These are phyloP conservation scores for Arthrobotrys entomopaga DNA, from an alignment of 2,329 filamentous ascomycete genomes.

Conservation along the genomic window DNA sequence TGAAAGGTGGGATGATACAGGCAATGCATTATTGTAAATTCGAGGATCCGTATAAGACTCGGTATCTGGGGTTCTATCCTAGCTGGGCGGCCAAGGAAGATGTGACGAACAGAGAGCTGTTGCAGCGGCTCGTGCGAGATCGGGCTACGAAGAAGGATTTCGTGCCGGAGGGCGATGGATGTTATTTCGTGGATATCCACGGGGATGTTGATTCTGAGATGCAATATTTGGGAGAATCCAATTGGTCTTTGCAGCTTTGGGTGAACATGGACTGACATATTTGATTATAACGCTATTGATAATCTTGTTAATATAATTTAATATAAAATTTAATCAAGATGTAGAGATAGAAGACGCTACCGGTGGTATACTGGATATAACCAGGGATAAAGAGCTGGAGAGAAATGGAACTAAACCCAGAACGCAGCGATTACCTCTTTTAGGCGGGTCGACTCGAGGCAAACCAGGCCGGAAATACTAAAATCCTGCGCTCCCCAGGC, in stretches of 20 bases:
- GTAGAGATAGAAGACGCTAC: neutral
- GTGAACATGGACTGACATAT: neutral
- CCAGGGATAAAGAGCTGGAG: neutral
- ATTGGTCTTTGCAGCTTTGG: conserved; percentile 22
- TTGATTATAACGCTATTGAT: neutral
- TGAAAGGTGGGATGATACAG: conserved; percentile 5
- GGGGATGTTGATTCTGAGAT: neutral
- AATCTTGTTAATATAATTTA: neutral
- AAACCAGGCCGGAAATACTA: conserved; percentile 7
- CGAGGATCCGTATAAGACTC: conserved; percentile 1
- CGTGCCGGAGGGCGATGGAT: neutral
- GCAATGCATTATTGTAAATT: conserved; percentile 11
- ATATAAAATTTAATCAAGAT: neutral
- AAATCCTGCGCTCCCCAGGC: neutral
- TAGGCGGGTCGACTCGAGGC: conserved; percentile 10
- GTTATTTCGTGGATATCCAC: conserved; percentile 3
- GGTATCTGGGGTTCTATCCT: conserved; percentile 6
- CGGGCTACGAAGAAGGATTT: neutral
- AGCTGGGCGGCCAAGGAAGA: conserved; percentile 10
- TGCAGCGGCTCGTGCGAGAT: conserved; percentile 3
- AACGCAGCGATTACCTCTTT: neutral
- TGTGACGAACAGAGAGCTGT: conserved; percentile 13
- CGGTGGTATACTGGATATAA: no score
- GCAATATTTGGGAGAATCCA: conserved; percentile 9
- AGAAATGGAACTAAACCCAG: no score